These are phyloP conservation scores for Cymbopogon flexuosus DNA, from an alignment of 202 grass and related monocot species.

Conservation along the genomic window DNA sequence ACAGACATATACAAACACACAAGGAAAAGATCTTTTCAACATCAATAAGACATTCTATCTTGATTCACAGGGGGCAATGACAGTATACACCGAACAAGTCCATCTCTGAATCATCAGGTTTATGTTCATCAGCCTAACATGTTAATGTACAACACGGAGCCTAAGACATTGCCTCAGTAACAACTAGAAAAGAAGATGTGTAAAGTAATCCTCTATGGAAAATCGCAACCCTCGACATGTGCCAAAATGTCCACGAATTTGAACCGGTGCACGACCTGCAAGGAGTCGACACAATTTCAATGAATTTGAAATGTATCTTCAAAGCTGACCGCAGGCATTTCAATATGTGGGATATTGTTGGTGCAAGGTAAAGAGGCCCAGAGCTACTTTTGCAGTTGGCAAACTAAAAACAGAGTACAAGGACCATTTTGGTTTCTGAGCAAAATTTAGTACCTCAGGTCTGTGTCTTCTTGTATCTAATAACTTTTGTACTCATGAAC, in stretches of 20 bases:
- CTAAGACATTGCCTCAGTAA: neutral
- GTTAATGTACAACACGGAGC: slow-evolving; percentile 43
- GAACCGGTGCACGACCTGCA: slow-evolving; percentile 24
- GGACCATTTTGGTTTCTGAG: slow-evolving; percentile 5
- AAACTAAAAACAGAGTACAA: neutral
- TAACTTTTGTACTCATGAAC: slow-evolving; percentile 70
- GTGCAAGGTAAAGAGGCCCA: neutral
- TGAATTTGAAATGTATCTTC: neutral
- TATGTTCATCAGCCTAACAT: slow-evolving; percentile 28
- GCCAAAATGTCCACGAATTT: slow-evolving; percentile 29
- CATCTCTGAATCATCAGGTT: slow-evolving; percentile 34
- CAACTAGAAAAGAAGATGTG: slow-evolving; percentile 10
- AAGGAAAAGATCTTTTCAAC: neutral
- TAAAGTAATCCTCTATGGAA: slow-evolving; percentile 39
- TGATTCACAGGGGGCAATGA: neutral
- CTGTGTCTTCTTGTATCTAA: slow-evolving; percentile 41
- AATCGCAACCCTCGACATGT: slow-evolving; percentile 36
- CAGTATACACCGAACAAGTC: slow-evolving; percentile 23
- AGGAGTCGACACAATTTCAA: neutral
- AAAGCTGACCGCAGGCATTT: neutral
- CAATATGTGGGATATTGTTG: neutral
- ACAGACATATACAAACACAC: too few relatives aligned
- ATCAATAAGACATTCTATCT: slow-evolving; percentile 21
- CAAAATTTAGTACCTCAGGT: slow-evolving; percentile 34
- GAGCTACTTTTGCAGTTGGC: neutral